phyloP scores from a whole-genome alignment of 2,329 filamentous ascomycete genomes.

The Cladophialophora exuberans region DNA sequence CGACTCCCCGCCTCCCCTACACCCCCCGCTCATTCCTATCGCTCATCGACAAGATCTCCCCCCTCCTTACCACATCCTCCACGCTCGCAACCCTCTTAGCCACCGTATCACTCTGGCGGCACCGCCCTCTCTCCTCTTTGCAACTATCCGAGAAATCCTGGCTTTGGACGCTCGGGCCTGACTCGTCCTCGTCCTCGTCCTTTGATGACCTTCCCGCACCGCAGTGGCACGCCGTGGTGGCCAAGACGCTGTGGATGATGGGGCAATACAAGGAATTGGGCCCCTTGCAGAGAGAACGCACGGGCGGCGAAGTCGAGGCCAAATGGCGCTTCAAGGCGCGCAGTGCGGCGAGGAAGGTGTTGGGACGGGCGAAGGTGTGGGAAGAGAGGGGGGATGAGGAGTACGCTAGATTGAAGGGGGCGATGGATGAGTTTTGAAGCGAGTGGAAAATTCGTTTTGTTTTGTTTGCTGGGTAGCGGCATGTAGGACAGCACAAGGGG shows the following conservation, averaged over 20 bases:
- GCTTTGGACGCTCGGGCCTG: conserved; percentile 57
- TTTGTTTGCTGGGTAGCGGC: no score
- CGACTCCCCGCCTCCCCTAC: conserved; percentile 52
- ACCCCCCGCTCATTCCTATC: conserved; percentile 58
- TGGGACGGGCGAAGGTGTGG: conserved; percentile 81
- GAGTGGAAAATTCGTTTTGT: no score
- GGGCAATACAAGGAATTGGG: conserved; percentile 82
- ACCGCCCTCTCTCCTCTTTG: conserved; percentile 71
- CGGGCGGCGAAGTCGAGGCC: conserved; percentile 67
- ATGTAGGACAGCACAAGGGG: no score
- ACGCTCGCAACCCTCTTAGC: conserved; percentile 77
- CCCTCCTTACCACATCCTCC: conserved; percentile 79
- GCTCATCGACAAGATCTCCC: conserved; percentile 76
- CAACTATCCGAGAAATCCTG: conserved; percentile 89
- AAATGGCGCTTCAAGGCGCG: conserved; percentile 89
- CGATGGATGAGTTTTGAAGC: conserved; percentile 9
- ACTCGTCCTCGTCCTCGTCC: not conserved
- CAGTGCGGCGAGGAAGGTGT: conserved; percentile 79
- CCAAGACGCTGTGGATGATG: conserved; percentile 78
- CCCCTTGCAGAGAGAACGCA: conserved; percentile 46
- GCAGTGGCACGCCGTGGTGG: conserved; percentile 73
- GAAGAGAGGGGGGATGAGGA: conserved; percentile 62
- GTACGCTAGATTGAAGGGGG: conserved; percentile 36
- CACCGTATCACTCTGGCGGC: conserved; percentile 72
- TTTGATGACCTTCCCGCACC: conserved; percentile 52